Conservation (phyloP, 768 basidiomycete species). For the Serendipita indica region DNA sequence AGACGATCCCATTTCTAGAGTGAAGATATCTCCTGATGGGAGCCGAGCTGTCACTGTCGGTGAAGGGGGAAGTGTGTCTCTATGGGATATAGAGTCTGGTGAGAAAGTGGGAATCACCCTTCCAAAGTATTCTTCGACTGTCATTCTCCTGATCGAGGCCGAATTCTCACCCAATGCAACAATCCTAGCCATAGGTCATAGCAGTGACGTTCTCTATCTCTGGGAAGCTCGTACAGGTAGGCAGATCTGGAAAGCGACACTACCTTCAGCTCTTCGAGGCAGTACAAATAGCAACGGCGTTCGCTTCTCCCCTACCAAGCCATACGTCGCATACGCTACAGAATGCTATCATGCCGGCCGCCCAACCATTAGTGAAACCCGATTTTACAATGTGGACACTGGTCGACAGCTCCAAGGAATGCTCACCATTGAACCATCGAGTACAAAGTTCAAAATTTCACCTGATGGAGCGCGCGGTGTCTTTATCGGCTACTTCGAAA, state of each 20-base stretch:
- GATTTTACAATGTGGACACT: too few relatives aligned
- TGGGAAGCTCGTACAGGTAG: background rate
- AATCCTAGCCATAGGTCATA: background rate
- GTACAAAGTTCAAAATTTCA: too few relatives aligned
- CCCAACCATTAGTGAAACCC: too few relatives aligned
- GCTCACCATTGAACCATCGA: too few relatives aligned
- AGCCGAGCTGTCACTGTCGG: background rate
- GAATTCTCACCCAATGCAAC: background rate
- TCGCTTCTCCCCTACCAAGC: too few relatives aligned
- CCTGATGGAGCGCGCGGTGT: too few relatives aligned
- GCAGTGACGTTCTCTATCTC: background rate
- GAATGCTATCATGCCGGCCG: too few relatives aligned
- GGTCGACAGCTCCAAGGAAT: too few relatives aligned
- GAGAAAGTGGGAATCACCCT: background rate
- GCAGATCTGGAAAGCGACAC: background rate
- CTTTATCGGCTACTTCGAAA: too few relatives aligned
- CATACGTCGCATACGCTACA: too few relatives aligned
- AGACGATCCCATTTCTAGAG: background rate
- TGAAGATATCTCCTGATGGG: background rate
- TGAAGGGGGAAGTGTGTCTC: background rate
- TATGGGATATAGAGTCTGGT: constrained; percentile 3
- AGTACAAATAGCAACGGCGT: too few relatives aligned
- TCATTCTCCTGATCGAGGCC: background rate
- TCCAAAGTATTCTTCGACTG: background rate
- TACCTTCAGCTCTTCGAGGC: background rate